These are phyloP conservation scores for Rhynchospora breviuscula DNA, from an alignment of 176 grass and related monocot species.

Conservation along the genomic window DNA sequence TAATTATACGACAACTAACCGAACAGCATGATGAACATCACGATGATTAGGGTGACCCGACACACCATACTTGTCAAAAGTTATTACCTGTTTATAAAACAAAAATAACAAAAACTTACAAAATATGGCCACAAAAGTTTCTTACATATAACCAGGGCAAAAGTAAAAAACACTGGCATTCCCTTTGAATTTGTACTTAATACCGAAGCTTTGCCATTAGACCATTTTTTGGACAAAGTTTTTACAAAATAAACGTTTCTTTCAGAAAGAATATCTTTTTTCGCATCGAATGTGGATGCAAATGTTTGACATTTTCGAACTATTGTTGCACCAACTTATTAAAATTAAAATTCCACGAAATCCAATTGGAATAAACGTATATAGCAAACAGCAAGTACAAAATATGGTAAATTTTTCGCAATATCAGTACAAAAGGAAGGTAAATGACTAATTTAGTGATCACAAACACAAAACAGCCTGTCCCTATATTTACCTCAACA, in stretches of 20 bases:
- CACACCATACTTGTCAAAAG: conserved; percentile 82
- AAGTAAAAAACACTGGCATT: neutral
- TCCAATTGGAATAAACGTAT: neutral
- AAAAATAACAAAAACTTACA: neutral
- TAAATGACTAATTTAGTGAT: neutral
- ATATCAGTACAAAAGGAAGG: neutral
- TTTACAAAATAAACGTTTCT: too few relatives aligned
- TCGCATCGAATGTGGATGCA: too few relatives aligned
- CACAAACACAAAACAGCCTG: too few relatives aligned
- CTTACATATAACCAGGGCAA: neutral
- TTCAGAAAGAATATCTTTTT: too few relatives aligned
- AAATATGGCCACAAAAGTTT: neutral
- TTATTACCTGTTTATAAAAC: conserved; percentile 46
- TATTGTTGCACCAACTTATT: too few relatives aligned
- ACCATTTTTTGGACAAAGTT: too few relatives aligned
- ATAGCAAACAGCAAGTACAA: neutral
- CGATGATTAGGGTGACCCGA: conserved; percentile 82
- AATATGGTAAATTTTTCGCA: neutral
- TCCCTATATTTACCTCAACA: neutral
- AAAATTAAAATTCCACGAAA: neutral
- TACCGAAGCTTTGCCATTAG: too few relatives aligned
- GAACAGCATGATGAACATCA: conserved; percentile 65
- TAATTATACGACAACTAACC: neutral
- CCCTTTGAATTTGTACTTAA: too few relatives aligned
- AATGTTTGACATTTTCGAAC: too few relatives aligned